Evolutionary conservation across 2,329 filamentous ascomycete species (phyloP), one percentile per base, ranked within the genome.

Genomic region (Fusarium succisae): DNA sequence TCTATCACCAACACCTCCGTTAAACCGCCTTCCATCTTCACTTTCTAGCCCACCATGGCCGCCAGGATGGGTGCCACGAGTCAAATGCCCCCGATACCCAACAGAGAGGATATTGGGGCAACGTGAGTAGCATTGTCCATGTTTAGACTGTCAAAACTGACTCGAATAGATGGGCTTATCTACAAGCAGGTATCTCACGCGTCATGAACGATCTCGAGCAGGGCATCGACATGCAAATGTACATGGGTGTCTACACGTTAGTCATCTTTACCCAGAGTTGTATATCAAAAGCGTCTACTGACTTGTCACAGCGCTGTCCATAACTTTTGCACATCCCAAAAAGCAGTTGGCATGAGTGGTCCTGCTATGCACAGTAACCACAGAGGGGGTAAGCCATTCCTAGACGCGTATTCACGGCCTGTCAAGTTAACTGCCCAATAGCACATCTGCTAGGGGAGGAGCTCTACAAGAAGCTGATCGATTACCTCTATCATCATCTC

Each of bases 271-370:
- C n/a, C 51, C 24, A 24, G 35, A 45, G 7, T 43, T 9, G 10
- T 18, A 48, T 43, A 45, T 39, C 26, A 30, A 47, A 41, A 28
- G 58, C 35, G 13, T 8, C 60, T 60, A 47, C 84, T 89, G 76
- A 89, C 79, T 26, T 44, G 51, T 51, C 56, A 63, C 81, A 95
- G 89, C 60, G 95, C 95, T 70, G 96, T 99, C 56, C 96, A 99
- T 86, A 98, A 99, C 86, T 99, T 99, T 84, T 99, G 96, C 83
- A 99, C 96, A 64, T 98, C 96, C 30, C 96, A 98, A 83, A 98
- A 98, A 82, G 94, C 94, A 3, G 91, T 95, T 50, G 89, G 90
- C n/a, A 87, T 89, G 59, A 84, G 83, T 20, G 80, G 80, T 20
- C 80, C 82, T n/a, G 79, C 81, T 30, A 82, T 83, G 79, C 80